A percentile compares a stretch with the other conserved stretches of the same genome.
These are phyloP conservation scores for Gremmenia infestans DNA, from an alignment of 2,329 filamentous ascomycete genomes.

Conservation along the genomic window DNA sequence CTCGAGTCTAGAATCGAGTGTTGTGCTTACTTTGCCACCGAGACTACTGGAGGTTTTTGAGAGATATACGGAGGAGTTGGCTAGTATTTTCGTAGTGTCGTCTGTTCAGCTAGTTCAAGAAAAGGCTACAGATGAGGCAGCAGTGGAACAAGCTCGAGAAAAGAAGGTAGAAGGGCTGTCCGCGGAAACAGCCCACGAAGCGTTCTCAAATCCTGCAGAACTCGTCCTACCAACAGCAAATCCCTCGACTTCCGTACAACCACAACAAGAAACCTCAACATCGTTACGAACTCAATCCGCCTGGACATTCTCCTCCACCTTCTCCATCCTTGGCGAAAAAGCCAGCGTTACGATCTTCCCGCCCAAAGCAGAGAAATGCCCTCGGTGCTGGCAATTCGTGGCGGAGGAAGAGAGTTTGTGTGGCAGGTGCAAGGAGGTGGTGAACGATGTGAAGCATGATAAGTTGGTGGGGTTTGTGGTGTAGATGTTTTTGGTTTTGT, in stretches of 20 bases:
- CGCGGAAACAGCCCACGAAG: too few species aligned
- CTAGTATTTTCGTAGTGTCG: slow-evolving; percentile 64
- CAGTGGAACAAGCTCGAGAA: slow-evolving; percentile 30
- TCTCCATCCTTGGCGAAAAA: slow-evolving; percentile 22
- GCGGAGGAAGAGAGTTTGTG: slow-evolving; percentile 66
- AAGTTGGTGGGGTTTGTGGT: background rate
- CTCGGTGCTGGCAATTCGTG: slow-evolving; percentile 83
- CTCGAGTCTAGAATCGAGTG: slow-evolving; percentile 73
- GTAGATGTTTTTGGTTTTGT: background rate
- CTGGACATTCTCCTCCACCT: slow-evolving; percentile 37
- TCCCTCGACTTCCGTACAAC: too few species aligned
- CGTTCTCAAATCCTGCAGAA: too few species aligned
- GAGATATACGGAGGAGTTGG: slow-evolving; percentile 37
- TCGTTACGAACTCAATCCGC: too few species aligned
- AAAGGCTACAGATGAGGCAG: slow-evolving; percentile 37
- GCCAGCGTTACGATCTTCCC: slow-evolving; percentile 32
- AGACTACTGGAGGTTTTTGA: slow-evolving; percentile 29
- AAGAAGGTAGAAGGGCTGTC: background rate
- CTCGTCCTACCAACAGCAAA: too few species aligned
- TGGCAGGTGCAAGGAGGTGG: slow-evolving; percentile 63
- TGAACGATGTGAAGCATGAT: slow-evolving; percentile 31
- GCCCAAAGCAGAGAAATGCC: slow-evolving; percentile 64
- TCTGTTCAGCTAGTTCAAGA: slow-evolving; percentile 44
- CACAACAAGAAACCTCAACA: too few species aligned
- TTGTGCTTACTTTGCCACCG: slow-evolving; percentile 48